phyloP scores from a whole-genome alignment of 1,284 basidiomycete species.

The Phylloporus sp. region DNA sequence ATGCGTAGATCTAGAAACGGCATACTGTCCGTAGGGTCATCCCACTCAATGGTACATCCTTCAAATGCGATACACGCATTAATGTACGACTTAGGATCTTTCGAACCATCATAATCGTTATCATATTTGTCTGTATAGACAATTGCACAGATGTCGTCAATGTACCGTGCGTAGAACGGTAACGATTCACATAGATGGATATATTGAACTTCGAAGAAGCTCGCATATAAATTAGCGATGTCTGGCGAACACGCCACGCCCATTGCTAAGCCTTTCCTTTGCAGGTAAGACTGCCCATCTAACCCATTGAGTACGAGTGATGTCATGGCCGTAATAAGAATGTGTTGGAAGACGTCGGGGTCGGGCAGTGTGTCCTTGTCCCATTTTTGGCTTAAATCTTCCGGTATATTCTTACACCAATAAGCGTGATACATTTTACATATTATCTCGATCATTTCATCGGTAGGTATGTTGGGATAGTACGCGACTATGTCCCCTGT shows the following conservation, averaged over 20 bases:
- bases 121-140: background rate
- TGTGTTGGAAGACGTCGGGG: background rate
- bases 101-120: background rate
- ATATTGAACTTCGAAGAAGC: background rate
- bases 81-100: background rate
- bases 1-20: background rate
- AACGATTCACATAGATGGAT: background rate
- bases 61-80: background rate
- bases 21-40: rapidly evolving
- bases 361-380: background rate
- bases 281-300: background rate
- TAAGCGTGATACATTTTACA: background rate
- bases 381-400: background rate
- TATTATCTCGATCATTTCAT: background rate
- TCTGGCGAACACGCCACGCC: background rate
- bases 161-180: background rate
- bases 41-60: background rate
- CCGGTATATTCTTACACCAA: background rate
- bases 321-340: background rate
- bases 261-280: background rate
- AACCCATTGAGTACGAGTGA: background rate
- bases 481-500: background rate
- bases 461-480: background rate
- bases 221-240: background rate
- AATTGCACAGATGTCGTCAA: background rate